A percentile compares a stretch with the other conserved stretches of the same genome.
Evolutionary conservation across 2,329 filamentous ascomycete genomes (phyloP).

Genomic region (Pseudogymnoascus sp.): DNA sequence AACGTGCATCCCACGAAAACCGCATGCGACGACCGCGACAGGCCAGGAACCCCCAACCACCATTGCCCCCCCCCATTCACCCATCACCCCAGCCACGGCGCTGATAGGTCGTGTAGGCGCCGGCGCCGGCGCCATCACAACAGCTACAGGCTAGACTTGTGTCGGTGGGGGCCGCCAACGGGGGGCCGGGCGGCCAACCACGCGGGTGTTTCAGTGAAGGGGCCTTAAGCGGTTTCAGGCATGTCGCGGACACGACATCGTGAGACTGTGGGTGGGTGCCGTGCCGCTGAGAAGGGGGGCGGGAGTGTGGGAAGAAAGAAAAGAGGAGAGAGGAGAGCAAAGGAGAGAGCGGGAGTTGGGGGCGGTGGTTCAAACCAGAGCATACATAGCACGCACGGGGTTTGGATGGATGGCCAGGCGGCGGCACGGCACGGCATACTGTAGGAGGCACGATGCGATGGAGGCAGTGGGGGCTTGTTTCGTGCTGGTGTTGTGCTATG

Average conservation of each 20-base stretch:
- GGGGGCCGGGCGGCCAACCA: slow-evolving; percentile 1
- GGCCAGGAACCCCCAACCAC: neutral
- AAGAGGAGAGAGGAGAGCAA: neutral
- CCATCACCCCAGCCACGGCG: neutral
- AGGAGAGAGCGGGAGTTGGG: neutral
- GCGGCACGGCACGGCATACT: neutral
- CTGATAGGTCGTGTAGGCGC: neutral
- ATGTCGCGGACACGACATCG: neutral
- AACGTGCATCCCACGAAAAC: neutral
- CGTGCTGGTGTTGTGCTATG: neutral
- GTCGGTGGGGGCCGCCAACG: neutral
- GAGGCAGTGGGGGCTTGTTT: neutral
- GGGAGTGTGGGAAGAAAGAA: neutral
- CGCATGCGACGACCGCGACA: neutral
- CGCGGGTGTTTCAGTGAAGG: neutral
- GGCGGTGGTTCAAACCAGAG: neutral
- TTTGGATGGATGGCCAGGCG: neutral
- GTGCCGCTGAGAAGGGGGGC: neutral
- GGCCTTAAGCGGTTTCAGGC: neutral
- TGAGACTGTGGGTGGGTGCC: neutral
- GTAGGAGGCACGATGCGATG: too few species aligned
- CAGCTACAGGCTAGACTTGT: neutral
- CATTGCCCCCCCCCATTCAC: neutral
- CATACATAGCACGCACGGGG: neutral
- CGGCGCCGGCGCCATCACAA: slow-evolving; percentile 2